Base-by-base conservation (phyloP, 1,284 basidiomycete species). In the Microbotryomycetes sp. region DNA sequence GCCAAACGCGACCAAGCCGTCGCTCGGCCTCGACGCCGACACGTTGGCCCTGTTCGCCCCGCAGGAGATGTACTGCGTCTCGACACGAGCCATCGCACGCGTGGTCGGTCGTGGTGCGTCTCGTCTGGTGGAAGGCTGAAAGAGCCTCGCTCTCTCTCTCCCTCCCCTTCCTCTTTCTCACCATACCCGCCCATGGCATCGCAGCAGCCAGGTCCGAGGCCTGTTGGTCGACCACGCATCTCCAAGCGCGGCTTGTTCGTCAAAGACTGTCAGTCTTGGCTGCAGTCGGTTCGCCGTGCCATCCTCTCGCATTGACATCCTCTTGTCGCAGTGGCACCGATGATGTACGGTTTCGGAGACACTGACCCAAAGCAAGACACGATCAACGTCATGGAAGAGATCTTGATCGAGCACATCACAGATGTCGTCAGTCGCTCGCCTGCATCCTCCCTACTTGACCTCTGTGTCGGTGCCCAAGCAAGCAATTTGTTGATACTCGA, bases 281-380 rank as follows among this genome's bases (percentile, higher is more conserved):
- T 18, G 21, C 45, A 9, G 21, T 21, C 9, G n/a, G 48, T 9
- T 11, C 21, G 27, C 48, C 27, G 21, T 11, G 13, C 21, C 9
- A 50, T 21, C 9, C 27, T 9, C 48, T 54, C 53, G 18, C 41
- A 29, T 9, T 15, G 29, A 16, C 35, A 15, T 18, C 2, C 18
- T 4, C 18, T 24, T 4, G 9, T 18, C 16, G 35, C 66, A 92
- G 89, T 94, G 61, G 84, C 86, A 65, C 87, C 83, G 60, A 79
- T 94, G 56, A 93, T 94, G 91, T 94, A 91, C 72, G 90, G 88
- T n/a, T 96, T 92, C 73, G 91, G 91, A 21, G 91, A 96, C 73
- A 88, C 90, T 72, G 82, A 87, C 67, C 89, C 91, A 1, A 84
- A 88, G 7, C 86, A 83, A 51, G 91, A 94, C 69, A 87, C 88